phyloP scores from a whole-genome alignment of 495 filamentous ascomycete species.

The Penicillium angulare region DNA sequence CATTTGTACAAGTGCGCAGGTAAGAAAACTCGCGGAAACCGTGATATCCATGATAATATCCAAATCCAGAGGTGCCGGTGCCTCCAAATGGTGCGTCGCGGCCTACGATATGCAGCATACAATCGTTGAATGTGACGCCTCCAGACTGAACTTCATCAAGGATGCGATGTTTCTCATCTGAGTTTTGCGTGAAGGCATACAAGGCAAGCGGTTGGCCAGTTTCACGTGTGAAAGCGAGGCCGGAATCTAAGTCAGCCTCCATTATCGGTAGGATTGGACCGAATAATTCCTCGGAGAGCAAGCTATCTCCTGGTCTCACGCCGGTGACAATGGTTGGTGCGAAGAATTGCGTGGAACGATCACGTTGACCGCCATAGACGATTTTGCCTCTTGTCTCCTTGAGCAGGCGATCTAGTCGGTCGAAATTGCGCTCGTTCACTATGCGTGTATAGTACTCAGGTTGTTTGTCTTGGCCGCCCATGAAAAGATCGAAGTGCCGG shows the following conservation, averaged over 20 bases:
- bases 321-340: constrained; percentile 76
- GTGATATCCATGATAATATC: constrained; percentile 71
- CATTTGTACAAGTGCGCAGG: constrained; percentile 48
- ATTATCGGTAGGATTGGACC: constrained; percentile 78
- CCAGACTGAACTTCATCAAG: constrained; percentile 63
- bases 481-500: constrained; percentile 61
- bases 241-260: constrained; percentile 66
- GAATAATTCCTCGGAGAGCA: constrained; percentile 77
- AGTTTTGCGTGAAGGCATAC: constrained; percentile 71
- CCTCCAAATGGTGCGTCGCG: constrained; percentile 77
- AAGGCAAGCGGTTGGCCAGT: constrained; percentile 66
- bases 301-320: constrained; percentile 60
- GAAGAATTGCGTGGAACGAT: constrained; percentile 67
- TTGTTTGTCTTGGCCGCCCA: constrained; percentile 59
- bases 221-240: constrained; percentile 62
- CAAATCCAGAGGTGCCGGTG: constrained; percentile 73
- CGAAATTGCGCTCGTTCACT: constrained; percentile 73
- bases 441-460: constrained; percentile 66
- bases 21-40: constrained; percentile 79
- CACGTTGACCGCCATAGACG: constrained; percentile 67
- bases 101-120: constrained; percentile 62
- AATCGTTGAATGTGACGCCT: constrained; percentile 74
- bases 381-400: constrained; percentile 70
- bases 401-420: constrained; percentile 74
- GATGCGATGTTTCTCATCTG: constrained; percentile 59